These are phyloP conservation scores for Xerocomellus intermedius DNA, from an alignment of 768 basidiomycete genomes.

Conservation along the genomic window DNA sequence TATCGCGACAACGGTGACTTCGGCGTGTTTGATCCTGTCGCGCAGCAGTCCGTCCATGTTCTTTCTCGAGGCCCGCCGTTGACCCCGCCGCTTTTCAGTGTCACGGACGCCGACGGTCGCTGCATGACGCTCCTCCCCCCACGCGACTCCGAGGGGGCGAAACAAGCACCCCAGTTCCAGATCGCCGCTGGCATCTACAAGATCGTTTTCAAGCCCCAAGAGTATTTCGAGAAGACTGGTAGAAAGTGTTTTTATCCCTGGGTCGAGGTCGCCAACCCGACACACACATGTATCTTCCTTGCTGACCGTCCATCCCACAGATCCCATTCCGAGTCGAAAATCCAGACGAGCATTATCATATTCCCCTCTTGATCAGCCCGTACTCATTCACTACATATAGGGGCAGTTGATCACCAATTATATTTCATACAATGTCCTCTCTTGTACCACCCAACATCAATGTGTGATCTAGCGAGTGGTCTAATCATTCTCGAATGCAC, in stretches of 20 bases:
- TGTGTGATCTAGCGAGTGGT: constrained; percentile 7
- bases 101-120: constrained; percentile 80
- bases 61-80: not conserved
- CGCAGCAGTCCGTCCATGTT: constrained; percentile 57
- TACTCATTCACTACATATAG: constrained; percentile 91
- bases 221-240: constrained; percentile 68
- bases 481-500: constrained; percentile 1
- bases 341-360: constrained; percentile 83
- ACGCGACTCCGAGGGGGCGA: constrained; percentile 43
- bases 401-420: constrained; percentile 61
- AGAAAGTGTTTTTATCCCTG: constrained; percentile 83
- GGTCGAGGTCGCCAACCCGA: constrained; percentile 64
- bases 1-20: constrained; percentile 38
- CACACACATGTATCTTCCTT: not conserved
- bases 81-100: constrained; percentile 38
- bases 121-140: constrained; percentile 73
- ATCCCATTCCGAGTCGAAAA: constrained; percentile 74
- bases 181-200: constrained; percentile 66
- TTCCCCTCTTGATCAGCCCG: constrained; percentile 89
- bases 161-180: constrained; percentile 38
- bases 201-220: constrained; percentile 78
- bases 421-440: constrained; percentile 2
- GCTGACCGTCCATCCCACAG: constrained; percentile 38
- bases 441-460: constrained; percentile 3
- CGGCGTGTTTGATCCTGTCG: constrained; percentile 50